These are phyloP conservation scores for Oryza glaberrima DNA, from an alignment of 176 grass and related monocot genomes.

Conservation along the genomic window DNA sequence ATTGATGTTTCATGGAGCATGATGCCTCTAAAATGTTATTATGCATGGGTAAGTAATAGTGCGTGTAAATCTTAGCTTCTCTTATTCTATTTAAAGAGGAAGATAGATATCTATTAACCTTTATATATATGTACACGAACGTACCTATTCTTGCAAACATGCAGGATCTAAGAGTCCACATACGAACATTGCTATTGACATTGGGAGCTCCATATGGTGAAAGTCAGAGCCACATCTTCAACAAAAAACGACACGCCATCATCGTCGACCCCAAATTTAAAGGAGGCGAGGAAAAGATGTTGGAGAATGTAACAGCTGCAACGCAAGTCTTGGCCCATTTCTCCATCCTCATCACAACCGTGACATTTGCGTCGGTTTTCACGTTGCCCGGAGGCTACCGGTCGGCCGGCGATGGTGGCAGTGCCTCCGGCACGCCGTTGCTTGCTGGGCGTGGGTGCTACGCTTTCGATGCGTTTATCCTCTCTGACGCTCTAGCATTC, in stretches of 20 bases:
- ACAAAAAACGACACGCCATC: not conserved
- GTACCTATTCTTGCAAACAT: not conserved
- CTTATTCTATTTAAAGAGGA: no score
- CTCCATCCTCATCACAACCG: not conserved
- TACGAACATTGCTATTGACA: not conserved
- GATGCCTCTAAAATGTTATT: no score
- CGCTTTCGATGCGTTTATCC: slow-evolving; percentile 1
- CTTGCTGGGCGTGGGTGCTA: not conserved
- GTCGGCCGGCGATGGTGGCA: not conserved
- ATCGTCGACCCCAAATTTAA: no score
- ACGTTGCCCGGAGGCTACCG: not conserved
- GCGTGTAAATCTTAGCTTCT: no score
- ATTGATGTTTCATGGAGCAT: no score
- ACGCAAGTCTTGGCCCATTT: not conserved
- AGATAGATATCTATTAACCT: no score
- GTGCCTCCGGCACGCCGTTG: not conserved
- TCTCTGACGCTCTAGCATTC: not conserved
- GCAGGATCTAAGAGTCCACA: not conserved
- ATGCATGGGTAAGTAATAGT: no score
- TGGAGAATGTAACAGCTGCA: not conserved
- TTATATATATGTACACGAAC: no score
- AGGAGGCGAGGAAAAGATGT: no score
- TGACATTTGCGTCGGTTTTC: slow-evolving; percentile 19
- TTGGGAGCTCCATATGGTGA: not conserved
- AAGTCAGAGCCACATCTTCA: not conserved